These are phyloP conservation scores for Lepidium aucheri DNA, from an alignment of 345 rosid species.

Conservation along the genomic window DNA sequence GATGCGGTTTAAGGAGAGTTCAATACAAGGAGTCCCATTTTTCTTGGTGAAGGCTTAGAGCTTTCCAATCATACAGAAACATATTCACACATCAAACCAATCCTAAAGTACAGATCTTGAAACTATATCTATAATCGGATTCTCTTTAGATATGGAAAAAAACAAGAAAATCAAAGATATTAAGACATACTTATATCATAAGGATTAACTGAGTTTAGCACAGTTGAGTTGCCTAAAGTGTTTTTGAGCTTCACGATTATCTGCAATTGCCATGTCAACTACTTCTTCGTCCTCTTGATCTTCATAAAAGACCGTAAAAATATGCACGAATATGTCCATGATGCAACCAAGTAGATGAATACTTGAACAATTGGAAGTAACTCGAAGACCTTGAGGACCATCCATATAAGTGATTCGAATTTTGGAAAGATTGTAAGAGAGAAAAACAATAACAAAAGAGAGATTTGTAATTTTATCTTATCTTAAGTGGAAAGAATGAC, in stretches of 20 bases:
- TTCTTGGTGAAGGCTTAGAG: too few species aligned
- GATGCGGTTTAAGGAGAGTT: neutral
- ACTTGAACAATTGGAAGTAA: neutral
- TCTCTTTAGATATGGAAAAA: neutral
- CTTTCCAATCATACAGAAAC: neutral
- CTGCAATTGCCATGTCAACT: constrained; percentile 3
- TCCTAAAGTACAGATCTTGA: neutral
- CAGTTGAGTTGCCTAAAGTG: constrained; percentile 20
- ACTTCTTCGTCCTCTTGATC: constrained; percentile 1
- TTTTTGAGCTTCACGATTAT: constrained; percentile 22
- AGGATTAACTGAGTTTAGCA: constrained; percentile 12
- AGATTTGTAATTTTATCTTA: neutral
- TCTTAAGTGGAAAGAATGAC: constrained; percentile 5
- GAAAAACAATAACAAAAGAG: neutral
- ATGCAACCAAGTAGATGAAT: constrained; percentile 25
- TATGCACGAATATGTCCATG: constrained; percentile 13
- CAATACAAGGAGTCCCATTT: neutral
- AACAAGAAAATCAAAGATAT: neutral
- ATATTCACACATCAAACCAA: neutral
- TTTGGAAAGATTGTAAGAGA: neutral
- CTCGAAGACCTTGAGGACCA: constrained; percentile 5
- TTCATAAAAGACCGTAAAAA: neutral
- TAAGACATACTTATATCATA: constrained; percentile 3
- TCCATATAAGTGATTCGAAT: neutral
- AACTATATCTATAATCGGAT: neutral